Evolutionary conservation across 1,284 basidiomycete species (phyloP), one percentile per base, ranked within the genome.

Genomic region (Fistulinella cinereoalba): DNA sequence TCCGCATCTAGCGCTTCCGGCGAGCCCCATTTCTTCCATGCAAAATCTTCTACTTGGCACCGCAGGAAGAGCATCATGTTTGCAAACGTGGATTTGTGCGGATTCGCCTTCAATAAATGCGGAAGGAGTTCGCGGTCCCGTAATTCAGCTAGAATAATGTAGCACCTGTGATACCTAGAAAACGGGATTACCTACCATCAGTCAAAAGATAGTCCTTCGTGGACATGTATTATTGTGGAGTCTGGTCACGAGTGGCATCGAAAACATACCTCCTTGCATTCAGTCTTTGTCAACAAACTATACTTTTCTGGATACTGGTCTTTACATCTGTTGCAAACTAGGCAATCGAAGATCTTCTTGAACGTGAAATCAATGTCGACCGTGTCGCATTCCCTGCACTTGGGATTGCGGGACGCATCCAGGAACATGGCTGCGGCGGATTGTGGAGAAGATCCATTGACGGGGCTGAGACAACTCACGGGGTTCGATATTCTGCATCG

Each of bases 21-120:
- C 0, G 92, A 92, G 0, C 92, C 94, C 97, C 97, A 99, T 70
- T 98, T 99, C 58, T 88, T 85, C 84, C 92, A 98, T 3, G 97
- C 96, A 65, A 96, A 98, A 22, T 86, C 87, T 67, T 99, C 97
- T 3, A 99, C 94, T 69, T 97, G 95, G 58, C 76, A 86, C 21
- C 97, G 84, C 7, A 98, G 76, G 70, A 93, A 99, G 21, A 99
- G 78, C 97, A 99, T 99, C 97, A 99, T 99, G 72, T 99, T 99
- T 40, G 88, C 89, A 65, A 93, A 99, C 0, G 93, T 97, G 19
- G 93, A 91, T 54, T 92, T 91, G 72, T 99, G 95, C 2, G 97
- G 97, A 63, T 99, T 99, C 4, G 93, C 89, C 63, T 95, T 94
- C 42, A 99, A 76, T 16, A 98, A 75, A 68, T 99, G 97, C 0